Evolutionary conservation across 2,329 filamentous ascomycete genomes (phyloP), one percentile per base, ranked within the genome.

Genomic region (Talaromyces marneffei): DNA sequence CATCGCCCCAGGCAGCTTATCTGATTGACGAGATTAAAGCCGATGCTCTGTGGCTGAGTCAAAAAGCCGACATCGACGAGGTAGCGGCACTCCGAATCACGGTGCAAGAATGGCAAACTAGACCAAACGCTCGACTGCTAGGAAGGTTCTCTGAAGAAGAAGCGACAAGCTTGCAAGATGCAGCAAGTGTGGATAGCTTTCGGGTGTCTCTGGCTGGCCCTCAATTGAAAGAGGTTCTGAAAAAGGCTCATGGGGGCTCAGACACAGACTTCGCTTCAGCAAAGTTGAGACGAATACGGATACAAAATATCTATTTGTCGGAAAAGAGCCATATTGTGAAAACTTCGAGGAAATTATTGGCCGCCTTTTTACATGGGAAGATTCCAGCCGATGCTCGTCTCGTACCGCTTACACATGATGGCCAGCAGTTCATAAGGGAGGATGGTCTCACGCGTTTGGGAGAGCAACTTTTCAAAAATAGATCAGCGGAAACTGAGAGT

Each of bases 11-110:
- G 68, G 83, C 84, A 42, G 84, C 84, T 61, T 90, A 88, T 71
- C 85, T 92, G 70, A 80, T 96, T 66, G 86, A 89, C 40, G 80
- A 88, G 70, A 85, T 97, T 72, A 96, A 96, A 77, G 84, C 85
- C 52, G 92, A 97, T 78, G 85, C 91, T 35, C 73, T 89, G 66
- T 97, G 92, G 92, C 79, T 99, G 64, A 92, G 91, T 75, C 85
- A 88, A 68, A 85, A 88, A 70, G 85, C 87, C 56, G 82, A 85
- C 48, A 85, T 97, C 66, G 91, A 94, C 73, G 87, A 97, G 73
- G 80, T 94, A 46, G 85, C 88, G 12, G 92, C 93, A 27, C 80
- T 99, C 69, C 85, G 94, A 63, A 81, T 96, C 46, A 87, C 87
- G 2, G 79, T 95, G 6, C 77, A 94, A 50, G 94, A 97, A 80